Evolutionary conservation across 805 yeast genomes (phyloP).

Genomic region (Lipomyces oligophaga): DNA sequence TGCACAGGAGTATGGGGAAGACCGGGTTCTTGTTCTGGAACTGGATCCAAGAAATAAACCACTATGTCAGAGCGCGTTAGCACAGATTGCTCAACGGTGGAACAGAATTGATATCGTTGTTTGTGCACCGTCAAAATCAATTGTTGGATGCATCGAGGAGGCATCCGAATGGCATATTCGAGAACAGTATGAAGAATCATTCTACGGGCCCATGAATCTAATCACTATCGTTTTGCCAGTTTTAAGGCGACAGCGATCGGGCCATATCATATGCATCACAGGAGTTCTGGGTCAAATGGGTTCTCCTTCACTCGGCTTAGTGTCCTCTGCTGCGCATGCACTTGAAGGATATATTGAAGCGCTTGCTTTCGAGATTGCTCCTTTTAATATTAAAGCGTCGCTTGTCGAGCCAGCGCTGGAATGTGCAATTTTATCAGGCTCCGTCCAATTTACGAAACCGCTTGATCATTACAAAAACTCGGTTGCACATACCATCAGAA

Average conservation of each 20-base stretch:
- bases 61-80: constrained; percentile 29
- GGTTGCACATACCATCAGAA: constrained; percentile 24
- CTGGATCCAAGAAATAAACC: constrained; percentile 29
- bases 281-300: constrained; percentile 33
- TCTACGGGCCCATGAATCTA: constrained; percentile 31
- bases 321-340: constrained; percentile 34
- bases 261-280: constrained; percentile 35
- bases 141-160: constrained; percentile 30
- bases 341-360: constrained; percentile 38
- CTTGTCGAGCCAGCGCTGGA: constrained; percentile 35
- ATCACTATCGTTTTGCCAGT: constrained; percentile 34
- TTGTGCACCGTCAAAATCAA: constrained; percentile 6
- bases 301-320: constrained; percentile 33
- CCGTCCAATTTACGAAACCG: constrained; percentile 19
- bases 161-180: constrained; percentile 30
- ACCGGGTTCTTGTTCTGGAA: constrained; percentile 21
- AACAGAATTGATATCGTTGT: constrained; percentile 26
- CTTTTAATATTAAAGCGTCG: constrained; percentile 33
- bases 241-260: constrained; percentile 30
- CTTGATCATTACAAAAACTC: constrained; percentile 21
- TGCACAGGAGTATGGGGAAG: constrained; percentile 8
- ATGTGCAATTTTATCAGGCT: constrained; percentile 26
- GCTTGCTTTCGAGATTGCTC: constrained; percentile 34
- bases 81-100: constrained; percentile 22
- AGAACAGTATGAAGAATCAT: constrained; percentile 26